Evolutionary conservation across 352 stramenopile genomes (phyloP), one percentile per base, ranked within the genome.

Genomic region (Phytophthora podocarpi): DNA sequence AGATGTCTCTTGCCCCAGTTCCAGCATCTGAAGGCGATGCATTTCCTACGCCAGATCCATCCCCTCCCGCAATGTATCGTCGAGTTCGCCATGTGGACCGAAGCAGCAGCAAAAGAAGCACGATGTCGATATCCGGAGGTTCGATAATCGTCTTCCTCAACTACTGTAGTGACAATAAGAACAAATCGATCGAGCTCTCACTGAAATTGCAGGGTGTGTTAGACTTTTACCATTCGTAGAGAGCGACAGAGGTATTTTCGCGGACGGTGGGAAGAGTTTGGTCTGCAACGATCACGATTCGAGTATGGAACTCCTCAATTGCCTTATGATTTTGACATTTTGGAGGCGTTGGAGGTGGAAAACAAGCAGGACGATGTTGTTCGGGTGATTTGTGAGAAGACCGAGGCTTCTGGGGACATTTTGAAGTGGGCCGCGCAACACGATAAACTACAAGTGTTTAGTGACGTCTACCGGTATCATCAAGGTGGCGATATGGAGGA

Each of bases 241-340:
- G 4, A 8, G 5, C 28, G 9, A 45, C n/a, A n/a, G n/a, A n/a
- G n/a, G n/a, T n/a, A n/a, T 39, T 27, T 51, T 8, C 43, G 37
- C n/a, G 26, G 16, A 39, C 27, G 26, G 18, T 51, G 43, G 43
- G 43, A 51, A 5, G 43, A 51, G 4, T 37, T 51, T 51, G n/a
- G n/a, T n/a, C n/a, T n/a, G n/a, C n/a, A n/a, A n/a, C n/a, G n/a
- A n/a, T n/a, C n/a, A n/a, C n/a, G n/a, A n/a, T 51, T 39, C 26
- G 20, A 45, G 8, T 28, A 28, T 16, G 16, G 18, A n/a, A 24
- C 23, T 16, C 20, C 37, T 6, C 27, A 39, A 39, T 5, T 30
- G 41, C 31, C 13, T 23, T 53, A 53, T 20, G 10, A 42, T 11
- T 30, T 53, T 31, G 46, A 53, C 20, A 21, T 23, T 20, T 24